Conservation (phyloP, 495 filamentous ascomycete species). For the Parachaetomium inaequale region DNA sequence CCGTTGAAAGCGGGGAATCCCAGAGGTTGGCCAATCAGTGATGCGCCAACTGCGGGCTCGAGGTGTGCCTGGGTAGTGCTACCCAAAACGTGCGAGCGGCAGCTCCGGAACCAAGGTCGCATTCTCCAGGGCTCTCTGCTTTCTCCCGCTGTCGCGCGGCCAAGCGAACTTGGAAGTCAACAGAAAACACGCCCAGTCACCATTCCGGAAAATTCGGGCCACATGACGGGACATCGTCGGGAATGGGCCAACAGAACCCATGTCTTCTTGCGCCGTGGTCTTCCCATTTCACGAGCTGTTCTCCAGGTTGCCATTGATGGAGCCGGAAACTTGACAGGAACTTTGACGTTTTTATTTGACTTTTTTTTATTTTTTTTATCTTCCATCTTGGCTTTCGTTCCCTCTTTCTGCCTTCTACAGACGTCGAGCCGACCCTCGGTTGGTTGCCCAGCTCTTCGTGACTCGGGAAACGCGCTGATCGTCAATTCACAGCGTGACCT, state of each 20-base stretch:
- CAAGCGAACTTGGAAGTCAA: background rate
- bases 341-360: no score
- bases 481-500: slow-evolving; percentile 10
- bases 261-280: no score
- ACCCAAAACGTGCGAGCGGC: slow-evolving; percentile 7
- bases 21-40: slow-evolving; percentile 8
- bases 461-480: background rate
- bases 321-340: no score
- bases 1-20: slow-evolving; percentile 19
- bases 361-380: no score
- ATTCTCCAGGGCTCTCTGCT: background rate
- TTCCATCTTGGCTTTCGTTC: background rate
- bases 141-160: slow-evolving; percentile 3
- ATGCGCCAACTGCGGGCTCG: background rate
- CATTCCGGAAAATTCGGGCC: slow-evolving; percentile 1
- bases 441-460: background rate
- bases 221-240: background rate
- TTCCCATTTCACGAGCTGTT: no score
- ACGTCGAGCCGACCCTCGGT: background rate
- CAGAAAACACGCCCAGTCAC: background rate
- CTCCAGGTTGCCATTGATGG: no score
- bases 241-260: background rate
- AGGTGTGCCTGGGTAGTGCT: slow-evolving; percentile 1
- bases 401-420: background rate
- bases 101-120: slow-evolving; percentile 16